Evolutionary conservation across 1,284 basidiomycete genomes (phyloP).

Genomic region (Sanguinoderma infundibulare): DNA sequence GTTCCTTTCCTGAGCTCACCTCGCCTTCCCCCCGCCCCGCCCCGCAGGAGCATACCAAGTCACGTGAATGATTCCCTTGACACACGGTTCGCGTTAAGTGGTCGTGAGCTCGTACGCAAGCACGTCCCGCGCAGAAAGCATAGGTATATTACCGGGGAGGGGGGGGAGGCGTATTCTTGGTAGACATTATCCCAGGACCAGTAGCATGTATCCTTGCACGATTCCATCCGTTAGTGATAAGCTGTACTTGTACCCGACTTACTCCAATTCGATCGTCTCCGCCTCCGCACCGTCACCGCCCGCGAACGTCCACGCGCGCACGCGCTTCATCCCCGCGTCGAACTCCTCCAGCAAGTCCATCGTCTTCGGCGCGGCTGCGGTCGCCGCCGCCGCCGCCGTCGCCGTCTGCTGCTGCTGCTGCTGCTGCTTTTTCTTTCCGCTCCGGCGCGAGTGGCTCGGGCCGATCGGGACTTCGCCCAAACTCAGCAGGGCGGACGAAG

Average conservation of each 20-base stretch:
- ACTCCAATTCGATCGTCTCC: not conserved
- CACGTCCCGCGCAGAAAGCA: too few species aligned
- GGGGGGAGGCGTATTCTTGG: not conserved
- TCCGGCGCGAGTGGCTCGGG: not conserved
- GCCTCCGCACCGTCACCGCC: too few species aligned
- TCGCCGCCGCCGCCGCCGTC: too few species aligned
- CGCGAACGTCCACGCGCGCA: constrained; percentile 25
- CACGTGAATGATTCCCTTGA: not conserved
- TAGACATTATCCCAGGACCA: not conserved
- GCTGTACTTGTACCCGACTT: constrained; percentile 2
- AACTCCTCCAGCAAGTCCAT: constrained; percentile 24
- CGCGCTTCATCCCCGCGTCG: constrained; percentile 25
- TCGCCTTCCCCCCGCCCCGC: not conserved
- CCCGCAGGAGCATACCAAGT: not conserved
- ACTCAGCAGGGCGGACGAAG: not conserved
- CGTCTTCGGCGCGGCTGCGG: not conserved
- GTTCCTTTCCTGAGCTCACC: not conserved
- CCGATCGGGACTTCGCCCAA: not conserved
- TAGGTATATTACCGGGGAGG: too few species aligned
- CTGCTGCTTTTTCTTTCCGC: not conserved
- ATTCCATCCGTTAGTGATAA: not conserved
- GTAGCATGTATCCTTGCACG: not conserved
- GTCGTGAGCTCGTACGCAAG: too few species aligned
- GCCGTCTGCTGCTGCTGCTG: too few species aligned
- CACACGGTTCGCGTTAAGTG: too few species aligned